phyloP scores from a whole-genome alignment of 2,329 filamentous ascomycete genomes.

The Colletotrichum kahawae region DNA sequence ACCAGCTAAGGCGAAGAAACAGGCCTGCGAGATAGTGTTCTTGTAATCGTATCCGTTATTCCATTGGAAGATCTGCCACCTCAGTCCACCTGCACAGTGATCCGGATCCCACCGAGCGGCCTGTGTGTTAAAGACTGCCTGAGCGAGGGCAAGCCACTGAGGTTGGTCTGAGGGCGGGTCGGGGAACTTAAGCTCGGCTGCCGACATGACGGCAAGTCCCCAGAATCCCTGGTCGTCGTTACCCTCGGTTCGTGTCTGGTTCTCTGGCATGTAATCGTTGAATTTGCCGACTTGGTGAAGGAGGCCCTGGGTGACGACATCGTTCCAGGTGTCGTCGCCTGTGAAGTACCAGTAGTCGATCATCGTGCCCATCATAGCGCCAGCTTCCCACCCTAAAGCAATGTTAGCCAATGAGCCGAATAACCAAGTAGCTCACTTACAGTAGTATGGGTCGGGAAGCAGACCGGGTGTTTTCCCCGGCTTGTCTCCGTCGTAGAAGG shows the following conservation, averaged over 20 bases:
- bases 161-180: slow-evolving; percentile 62
- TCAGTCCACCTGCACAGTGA: slow-evolving; percentile 75
- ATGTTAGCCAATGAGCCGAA: not conserved
- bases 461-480: slow-evolving; percentile 57
- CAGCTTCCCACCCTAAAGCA: slow-evolving; percentile 70
- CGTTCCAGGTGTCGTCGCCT: slow-evolving; percentile 73
- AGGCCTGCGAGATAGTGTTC: slow-evolving; percentile 67
- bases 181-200: slow-evolving; percentile 72
- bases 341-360: slow-evolving; percentile 89
- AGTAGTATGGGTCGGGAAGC: slow-evolving; percentile 59
- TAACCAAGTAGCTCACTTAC: slow-evolving; percentile 37
- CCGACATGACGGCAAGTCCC: slow-evolving; percentile 73
- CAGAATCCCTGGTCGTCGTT: slow-evolving; percentile 82
- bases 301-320: slow-evolving; percentile 69
- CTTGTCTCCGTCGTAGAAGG: slow-evolving; percentile 52
- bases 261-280: slow-evolving; percentile 78
- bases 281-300: slow-evolving; percentile 76
- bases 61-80: slow-evolving; percentile 86
- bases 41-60: slow-evolving; percentile 85
- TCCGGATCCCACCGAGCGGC: slow-evolving; percentile 73
- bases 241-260: slow-evolving; percentile 71
- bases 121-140: slow-evolving; percentile 84
- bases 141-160: slow-evolving; percentile 73
- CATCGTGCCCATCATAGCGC: slow-evolving; percentile 73
- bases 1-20: slow-evolving; percentile 67